Percentiles rank a stretch among this genome's conserved stretches.
Conservation (phyloP, 371 early-diverging fungal species). For the Mortierella polycephala region DNA sequence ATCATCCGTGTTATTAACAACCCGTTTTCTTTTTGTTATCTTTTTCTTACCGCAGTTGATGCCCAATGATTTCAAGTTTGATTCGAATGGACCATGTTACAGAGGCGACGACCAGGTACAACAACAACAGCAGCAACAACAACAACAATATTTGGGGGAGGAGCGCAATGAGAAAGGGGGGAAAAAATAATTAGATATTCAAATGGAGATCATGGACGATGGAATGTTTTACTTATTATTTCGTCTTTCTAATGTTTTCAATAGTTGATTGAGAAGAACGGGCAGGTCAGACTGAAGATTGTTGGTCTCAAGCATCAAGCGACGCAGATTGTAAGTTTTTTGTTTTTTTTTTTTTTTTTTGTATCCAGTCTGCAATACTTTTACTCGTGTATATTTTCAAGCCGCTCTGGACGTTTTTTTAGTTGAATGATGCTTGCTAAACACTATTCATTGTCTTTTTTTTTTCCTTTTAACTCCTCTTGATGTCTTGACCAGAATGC, state of each 20-base stretch:
- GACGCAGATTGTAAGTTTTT: slow-evolving; percentile 85
- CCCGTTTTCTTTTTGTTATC: not conserved
- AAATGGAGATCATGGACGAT: no score
- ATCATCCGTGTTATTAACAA: not conserved
- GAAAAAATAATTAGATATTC: not conserved
- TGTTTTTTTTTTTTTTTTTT: slow-evolving; percentile 7
- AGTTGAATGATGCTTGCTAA: not conserved
- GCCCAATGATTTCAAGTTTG: slow-evolving; percentile 90
- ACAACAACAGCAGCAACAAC: slow-evolving; percentile 6
- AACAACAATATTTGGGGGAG: slow-evolving; percentile 5
- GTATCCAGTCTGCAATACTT: not conserved
- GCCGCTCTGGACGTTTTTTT: no score
- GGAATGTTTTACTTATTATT: not conserved
- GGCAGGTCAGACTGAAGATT: slow-evolving; percentile 90
- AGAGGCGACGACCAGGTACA: slow-evolving; percentile 87
- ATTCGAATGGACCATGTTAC: slow-evolving; percentile 89
- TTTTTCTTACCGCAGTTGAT: slow-evolving; percentile 69
- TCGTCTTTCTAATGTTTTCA: not conserved
- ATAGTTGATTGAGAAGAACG: slow-evolving; percentile 89
- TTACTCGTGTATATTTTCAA: not conserved
- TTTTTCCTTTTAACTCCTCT: not conserved
- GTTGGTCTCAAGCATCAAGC: slow-evolving; percentile 96
- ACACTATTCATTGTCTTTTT: slow-evolving; percentile 3
- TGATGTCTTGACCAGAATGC: slow-evolving; percentile 68
- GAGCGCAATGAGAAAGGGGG: not conserved